Conservation (phyloP, 2,329 filamentous ascomycete genomes). For the Scortechinia acanthostroma region DNA sequence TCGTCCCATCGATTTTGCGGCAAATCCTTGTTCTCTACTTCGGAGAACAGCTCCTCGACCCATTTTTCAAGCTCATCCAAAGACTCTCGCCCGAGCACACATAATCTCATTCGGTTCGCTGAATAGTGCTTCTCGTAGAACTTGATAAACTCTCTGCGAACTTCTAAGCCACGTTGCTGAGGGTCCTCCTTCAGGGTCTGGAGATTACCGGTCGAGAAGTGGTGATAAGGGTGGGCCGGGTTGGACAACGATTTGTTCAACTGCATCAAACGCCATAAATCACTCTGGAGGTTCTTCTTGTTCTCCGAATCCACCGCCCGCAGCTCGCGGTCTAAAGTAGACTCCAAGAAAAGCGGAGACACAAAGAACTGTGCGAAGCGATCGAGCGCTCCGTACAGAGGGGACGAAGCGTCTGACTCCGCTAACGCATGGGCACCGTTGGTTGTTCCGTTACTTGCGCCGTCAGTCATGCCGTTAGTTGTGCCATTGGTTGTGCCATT, state of each 20-base stretch:
- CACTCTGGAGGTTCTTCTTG: slow-evolving; percentile 73
- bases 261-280: slow-evolving; percentile 66
- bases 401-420: slow-evolving; percentile 28
- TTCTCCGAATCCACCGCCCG: slow-evolving; percentile 72
- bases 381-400: slow-evolving; percentile 66
- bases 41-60: slow-evolving; percentile 63
- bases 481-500: not conserved
- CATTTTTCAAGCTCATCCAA: slow-evolving; percentile 62
- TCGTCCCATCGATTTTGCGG: slow-evolving; percentile 60
- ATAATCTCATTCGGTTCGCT: slow-evolving; percentile 69
- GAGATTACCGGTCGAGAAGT: slow-evolving; percentile 69
- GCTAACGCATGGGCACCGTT: slow-evolving; percentile 8
- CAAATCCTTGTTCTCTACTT: slow-evolving; percentile 62
- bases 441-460: not conserved
- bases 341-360: slow-evolving; percentile 62
- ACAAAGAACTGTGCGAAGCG: slow-evolving; percentile 74
- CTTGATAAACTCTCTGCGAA: slow-evolving; percentile 66
- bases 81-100: slow-evolving; percentile 59
- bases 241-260: slow-evolving; percentile 66
- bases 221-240: slow-evolving; percentile 63
- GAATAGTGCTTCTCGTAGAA: slow-evolving; percentile 70
- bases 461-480: not conserved
- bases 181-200: slow-evolving; percentile 65
- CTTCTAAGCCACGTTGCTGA: slow-evolving; percentile 58
- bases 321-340: slow-evolving; percentile 65